phyloP scores from a whole-genome alignment of 2,329 filamentous ascomycete genomes.

The Fusarium sp. region DNA sequence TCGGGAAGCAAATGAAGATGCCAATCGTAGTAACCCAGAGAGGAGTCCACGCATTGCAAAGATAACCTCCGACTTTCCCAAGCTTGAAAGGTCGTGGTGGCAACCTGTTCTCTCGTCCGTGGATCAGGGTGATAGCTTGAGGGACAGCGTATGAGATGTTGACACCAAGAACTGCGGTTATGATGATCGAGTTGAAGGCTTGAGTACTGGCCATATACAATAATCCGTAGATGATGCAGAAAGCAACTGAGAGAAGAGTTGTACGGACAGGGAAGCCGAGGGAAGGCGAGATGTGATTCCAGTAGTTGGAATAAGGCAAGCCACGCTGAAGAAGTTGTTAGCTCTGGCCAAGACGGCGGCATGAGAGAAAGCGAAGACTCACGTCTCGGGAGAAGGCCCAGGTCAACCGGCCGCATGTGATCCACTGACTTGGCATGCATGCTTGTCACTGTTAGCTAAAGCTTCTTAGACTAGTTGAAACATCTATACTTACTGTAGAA shows the following conservation, averaged over 20 bases:
- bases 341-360: no score
- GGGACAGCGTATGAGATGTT: neutral
- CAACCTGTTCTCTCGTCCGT: neutral
- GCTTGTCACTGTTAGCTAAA: fast-evolving
- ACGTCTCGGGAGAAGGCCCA: neutral
- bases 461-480: no score
- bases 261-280: neutral
- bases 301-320: neutral
- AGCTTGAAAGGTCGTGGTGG: neutral
- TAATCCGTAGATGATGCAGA: neutral
- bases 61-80: neutral
- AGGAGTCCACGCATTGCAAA: neutral
- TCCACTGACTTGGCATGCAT: neutral
- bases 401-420: neutral
- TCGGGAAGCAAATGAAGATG: neutral
- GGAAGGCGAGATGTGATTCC: neutral
- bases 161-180: neutral
- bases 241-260: neutral
- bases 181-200: neutral
- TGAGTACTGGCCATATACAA: neutral
- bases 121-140: neutral
- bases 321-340: neutral
- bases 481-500: neutral
- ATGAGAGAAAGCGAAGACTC: no score
- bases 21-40: neutral